These are phyloP conservation scores for Epichloe gansuensis DNA, from an alignment of 2,329 filamentous ascomycete species.

Conservation along the genomic window DNA sequence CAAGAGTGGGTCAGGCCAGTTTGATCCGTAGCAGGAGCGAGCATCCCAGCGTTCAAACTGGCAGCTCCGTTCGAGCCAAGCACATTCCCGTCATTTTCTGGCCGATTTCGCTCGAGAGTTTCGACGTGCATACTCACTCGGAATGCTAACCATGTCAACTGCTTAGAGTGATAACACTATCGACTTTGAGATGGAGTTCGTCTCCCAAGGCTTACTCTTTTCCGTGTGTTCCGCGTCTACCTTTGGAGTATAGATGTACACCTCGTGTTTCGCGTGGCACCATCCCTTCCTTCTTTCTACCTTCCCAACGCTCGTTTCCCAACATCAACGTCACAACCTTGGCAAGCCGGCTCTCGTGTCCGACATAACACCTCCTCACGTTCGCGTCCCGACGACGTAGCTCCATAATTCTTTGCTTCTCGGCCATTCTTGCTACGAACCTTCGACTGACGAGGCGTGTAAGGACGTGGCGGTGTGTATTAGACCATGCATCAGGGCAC, in stretches of 20 bases:
- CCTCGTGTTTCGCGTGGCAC: neutral
- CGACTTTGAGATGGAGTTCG: too few species aligned
- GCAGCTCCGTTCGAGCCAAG: too few species aligned
- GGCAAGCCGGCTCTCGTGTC: neutral
- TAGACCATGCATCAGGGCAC: conserved; percentile 2
- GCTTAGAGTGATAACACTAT: too few species aligned
- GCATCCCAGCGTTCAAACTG: too few species aligned
- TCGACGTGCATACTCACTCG: too few species aligned
- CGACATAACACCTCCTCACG: neutral
- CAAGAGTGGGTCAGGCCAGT: neutral
- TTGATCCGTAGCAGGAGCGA: too few species aligned
- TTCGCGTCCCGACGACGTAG: neutral
- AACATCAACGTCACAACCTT: neutral
- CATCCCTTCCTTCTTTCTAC: neutral
- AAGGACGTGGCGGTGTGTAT: conserved; percentile 4
- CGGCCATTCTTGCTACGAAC: neutral
- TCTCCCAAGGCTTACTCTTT: too few species aligned
- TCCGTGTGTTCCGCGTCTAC: too few species aligned
- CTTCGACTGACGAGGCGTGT: neutral
- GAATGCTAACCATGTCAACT: too few species aligned
- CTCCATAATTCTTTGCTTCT: neutral
- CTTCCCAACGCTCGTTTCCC: neutral
- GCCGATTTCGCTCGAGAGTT: too few species aligned
- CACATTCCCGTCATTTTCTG: too few species aligned
- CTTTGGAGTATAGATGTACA: neutral